phyloP scores from a whole-genome alignment of 1,284 basidiomycete genomes.

The Schizophyllum amplum region DNA sequence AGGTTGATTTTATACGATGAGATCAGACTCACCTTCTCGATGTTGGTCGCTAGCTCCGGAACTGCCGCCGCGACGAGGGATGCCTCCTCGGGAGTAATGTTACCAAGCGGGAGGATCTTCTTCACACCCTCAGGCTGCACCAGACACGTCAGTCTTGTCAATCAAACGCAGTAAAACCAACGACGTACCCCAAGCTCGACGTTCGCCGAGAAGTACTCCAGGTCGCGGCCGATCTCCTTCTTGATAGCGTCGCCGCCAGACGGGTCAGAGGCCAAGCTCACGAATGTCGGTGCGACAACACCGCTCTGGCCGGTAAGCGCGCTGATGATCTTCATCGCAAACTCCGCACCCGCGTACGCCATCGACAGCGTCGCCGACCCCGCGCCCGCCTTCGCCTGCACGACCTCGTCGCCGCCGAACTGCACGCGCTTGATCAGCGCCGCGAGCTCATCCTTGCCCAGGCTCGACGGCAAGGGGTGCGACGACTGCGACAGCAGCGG shows the following conservation, averaged over 20 bases:
- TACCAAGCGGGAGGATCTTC: slow-evolving; percentile 74
- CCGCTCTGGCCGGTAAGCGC: slow-evolving; percentile 88
- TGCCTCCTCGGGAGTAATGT: slow-evolving; percentile 66
- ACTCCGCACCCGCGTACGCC: slow-evolving; percentile 88
- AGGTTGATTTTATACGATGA: too few species aligned
- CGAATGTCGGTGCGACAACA: slow-evolving; percentile 79
- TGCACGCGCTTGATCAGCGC: slow-evolving; percentile 85
- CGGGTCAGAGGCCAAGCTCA: slow-evolving; percentile 74
- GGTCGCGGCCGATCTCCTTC: slow-evolving; percentile 55
- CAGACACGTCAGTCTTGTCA: slow-evolving; percentile 21
- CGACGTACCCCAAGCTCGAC: slow-evolving; percentile 71
- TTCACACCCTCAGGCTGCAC: slow-evolving; percentile 70
- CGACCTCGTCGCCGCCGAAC: slow-evolving; percentile 93
- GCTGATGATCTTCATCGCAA: slow-evolving; percentile 71
- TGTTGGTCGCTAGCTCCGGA: slow-evolving; percentile 77
- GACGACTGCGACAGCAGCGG: slow-evolving; percentile 91
- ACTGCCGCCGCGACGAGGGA: slow-evolving; percentile 71
- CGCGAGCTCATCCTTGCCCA: slow-evolving; percentile 45
- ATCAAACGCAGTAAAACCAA: not conserved
- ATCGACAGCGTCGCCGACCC: slow-evolving; percentile 86
- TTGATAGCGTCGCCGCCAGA: slow-evolving; percentile 48
- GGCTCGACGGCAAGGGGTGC: slow-evolving; percentile 52
- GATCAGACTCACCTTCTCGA: slow-evolving; percentile 36
- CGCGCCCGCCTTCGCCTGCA: slow-evolving; percentile 86
- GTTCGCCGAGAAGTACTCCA: slow-evolving; percentile 80